Evolutionary conservation across 2,329 filamentous ascomycete species (phyloP), one percentile per base, ranked within the genome.

Genomic region (Sporothrix schenckii): DNA sequence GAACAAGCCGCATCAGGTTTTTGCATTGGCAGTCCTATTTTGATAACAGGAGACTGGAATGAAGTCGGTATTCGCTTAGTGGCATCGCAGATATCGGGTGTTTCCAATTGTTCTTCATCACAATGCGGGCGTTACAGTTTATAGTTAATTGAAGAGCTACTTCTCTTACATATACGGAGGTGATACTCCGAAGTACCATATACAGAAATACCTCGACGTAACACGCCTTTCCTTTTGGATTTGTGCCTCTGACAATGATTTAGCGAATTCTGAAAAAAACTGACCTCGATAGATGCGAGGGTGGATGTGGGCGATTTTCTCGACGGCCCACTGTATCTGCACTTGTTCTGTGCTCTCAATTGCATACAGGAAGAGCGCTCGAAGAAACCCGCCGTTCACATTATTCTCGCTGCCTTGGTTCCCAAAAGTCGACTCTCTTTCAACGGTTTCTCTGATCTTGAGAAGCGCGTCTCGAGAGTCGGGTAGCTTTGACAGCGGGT

Each of bases 291-390:
- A 60, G 56, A 67, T 54, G 50, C 44, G 50, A 39, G 47, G 47
- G 34, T 67, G 7, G 19, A 67, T 67, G 11, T 54, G 44, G 16
- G 49, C 49, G 10, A 67, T 52, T 11, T 21, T 53, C 7, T 44
- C n/a, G 30, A 67, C 50, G 10, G 65, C 65, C 65, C 65, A 67
- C n/a, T 54, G 65, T 2, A 21, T 54, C 19, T 67, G 65, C 49
- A 53, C 49, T 54, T 53, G 44, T n/a, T 67, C 65, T 11, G 49
- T 67, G 65, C 65, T 41, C n/a, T 67, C 65, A 54, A 67, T 67
- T 16, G 65, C 65, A 54, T 54, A 67, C 34, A 67, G 21, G 39
- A 67, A 67, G 30, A 67, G 65, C 14, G 65, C 50, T n/a, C 65
- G 49, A n/a, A 67, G 47, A 30, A 52, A 67, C n/a, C 65, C 65